phyloP scores from a whole-genome alignment of 129 eudicot genomes.

The Lonicera japonica region DNA sequence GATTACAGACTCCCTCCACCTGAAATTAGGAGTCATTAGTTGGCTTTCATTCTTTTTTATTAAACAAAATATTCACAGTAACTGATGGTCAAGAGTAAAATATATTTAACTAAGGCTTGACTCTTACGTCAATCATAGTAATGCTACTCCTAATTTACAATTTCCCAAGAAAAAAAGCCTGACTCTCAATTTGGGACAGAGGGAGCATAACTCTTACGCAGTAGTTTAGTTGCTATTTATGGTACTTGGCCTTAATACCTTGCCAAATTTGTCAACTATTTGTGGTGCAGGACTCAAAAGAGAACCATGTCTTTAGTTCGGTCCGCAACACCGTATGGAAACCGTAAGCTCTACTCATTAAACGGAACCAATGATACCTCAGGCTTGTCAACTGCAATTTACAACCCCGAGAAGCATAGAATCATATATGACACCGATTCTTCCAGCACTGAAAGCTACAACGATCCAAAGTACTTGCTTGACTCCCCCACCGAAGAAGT shows the following conservation, averaged over 20 bases:
- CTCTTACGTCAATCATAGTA: too few species aligned
- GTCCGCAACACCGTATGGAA: not conserved
- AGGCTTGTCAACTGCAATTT: slow-evolving; percentile 2
- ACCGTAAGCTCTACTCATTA: slow-evolving; percentile 7
- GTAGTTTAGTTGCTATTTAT: not conserved
- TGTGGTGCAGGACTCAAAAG: not conserved
- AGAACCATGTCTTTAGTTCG: slow-evolving; percentile 14
- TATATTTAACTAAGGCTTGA: too few species aligned
- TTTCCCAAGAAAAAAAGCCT: too few species aligned
- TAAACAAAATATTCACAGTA: too few species aligned
- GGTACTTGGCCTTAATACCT: not conserved
- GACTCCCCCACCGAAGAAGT: slow-evolving; percentile 63
- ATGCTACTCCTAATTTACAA: too few species aligned
- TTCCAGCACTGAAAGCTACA: slow-evolving; percentile 38
- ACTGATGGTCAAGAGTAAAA: too few species aligned
- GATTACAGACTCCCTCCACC: too few species aligned
- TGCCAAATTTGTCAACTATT: not conserved
- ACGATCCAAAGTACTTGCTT: slow-evolving; percentile 53
- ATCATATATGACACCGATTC: slow-evolving; percentile 29
- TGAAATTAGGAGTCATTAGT: too few species aligned
- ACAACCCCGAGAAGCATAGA: too few species aligned
- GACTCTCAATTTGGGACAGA: too few species aligned
- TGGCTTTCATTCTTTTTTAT: too few species aligned
- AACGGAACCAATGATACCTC: slow-evolving; percentile 8
- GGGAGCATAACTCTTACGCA: too few species aligned